Evolutionary conservation across 1,284 basidiomycete genomes (phyloP).

Genomic region (Vanrija sp.): DNA sequence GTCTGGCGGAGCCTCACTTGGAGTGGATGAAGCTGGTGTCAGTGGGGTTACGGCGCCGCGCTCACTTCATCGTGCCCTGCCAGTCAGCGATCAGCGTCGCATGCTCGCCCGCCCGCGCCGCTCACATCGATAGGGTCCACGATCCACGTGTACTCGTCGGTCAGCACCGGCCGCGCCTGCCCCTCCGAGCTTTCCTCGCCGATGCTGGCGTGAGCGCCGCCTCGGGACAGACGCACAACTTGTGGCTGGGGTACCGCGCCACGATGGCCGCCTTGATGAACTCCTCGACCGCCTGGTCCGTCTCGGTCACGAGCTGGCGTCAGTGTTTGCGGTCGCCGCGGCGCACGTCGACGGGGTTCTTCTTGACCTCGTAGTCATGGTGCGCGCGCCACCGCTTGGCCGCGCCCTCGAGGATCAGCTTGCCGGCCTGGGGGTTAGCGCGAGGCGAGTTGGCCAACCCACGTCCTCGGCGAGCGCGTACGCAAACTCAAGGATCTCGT

Average conservation of each 20-base stretch:
- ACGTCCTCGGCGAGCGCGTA: slow-evolving; percentile 22
- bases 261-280: slow-evolving; percentile 70
- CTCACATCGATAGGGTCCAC: slow-evolving; percentile 48
- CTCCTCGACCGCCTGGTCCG: slow-evolving; percentile 86
- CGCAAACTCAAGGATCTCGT: slow-evolving; percentile 26
- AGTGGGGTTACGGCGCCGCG: not conserved
- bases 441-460: not conserved
- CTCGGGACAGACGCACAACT: slow-evolving; percentile 53
- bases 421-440: slow-evolving; percentile 16
- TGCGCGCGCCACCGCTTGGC: slow-evolving; percentile 23
- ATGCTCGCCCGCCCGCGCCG: not conserved
- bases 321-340: not conserved
- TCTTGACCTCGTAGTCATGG: slow-evolving; percentile 27
- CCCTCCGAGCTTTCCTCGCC: slow-evolving; percentile 82
- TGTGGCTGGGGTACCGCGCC: slow-evolving; percentile 67
- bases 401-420: slow-evolving; percentile 26
- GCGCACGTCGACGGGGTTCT: slow-evolving; percentile 56
- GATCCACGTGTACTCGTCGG: slow-evolving; percentile 58
- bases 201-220: slow-evolving; percentile 51
- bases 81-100: slow-evolving; percentile 3
- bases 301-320: slow-evolving; percentile 75
- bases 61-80: slow-evolving; percentile 47
- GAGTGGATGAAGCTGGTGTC: slow-evolving; percentile 41
- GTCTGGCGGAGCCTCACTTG: slow-evolving; percentile 23
- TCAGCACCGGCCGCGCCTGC: slow-evolving; percentile 56